These are phyloP conservation scores for Nicotiana noctiflora DNA, from an alignment of 257 asterid species.

Conservation along the genomic window DNA sequence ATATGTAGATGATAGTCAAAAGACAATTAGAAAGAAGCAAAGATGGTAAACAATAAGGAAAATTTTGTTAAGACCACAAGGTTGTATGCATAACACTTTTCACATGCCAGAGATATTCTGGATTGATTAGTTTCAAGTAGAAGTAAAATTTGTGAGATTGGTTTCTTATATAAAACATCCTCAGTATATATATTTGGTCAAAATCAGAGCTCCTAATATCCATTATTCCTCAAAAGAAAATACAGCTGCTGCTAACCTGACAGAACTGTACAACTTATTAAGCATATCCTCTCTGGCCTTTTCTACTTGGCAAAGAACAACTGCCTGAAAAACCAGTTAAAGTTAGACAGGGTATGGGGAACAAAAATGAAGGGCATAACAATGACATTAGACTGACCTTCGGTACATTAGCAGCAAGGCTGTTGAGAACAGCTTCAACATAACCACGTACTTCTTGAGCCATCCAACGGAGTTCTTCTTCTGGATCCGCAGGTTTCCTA, in stretches of 20 bases:
- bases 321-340: conserved; percentile 52
- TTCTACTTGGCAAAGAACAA: conserved; percentile 93
- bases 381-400: conserved; percentile 37
- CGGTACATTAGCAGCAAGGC: conserved; percentile 94
- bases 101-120: neutral
- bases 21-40: neutral
- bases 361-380: neutral
- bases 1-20: neutral
- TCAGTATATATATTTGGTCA: neutral
- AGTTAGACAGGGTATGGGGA: conserved; percentile 15
- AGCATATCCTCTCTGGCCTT: conserved; percentile 97
- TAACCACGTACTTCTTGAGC: conserved; percentile 97
- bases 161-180: neutral
- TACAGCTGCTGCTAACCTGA: conserved; percentile 45
- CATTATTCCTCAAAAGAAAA: conserved; percentile 2
- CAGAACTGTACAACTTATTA: conserved; percentile 78
- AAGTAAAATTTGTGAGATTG: neutral
- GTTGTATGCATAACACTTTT: neutral
- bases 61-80: neutral
- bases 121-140: neutral
- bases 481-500: conserved; percentile 85
- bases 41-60: conserved; percentile 1
- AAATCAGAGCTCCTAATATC: neutral
- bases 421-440: conserved; percentile 92
- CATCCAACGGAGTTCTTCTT: conserved; percentile 97